Evolutionary conservation across 2,329 filamentous ascomycete genomes (phyloP).

Genomic region (Leptodontidium sp.): DNA sequence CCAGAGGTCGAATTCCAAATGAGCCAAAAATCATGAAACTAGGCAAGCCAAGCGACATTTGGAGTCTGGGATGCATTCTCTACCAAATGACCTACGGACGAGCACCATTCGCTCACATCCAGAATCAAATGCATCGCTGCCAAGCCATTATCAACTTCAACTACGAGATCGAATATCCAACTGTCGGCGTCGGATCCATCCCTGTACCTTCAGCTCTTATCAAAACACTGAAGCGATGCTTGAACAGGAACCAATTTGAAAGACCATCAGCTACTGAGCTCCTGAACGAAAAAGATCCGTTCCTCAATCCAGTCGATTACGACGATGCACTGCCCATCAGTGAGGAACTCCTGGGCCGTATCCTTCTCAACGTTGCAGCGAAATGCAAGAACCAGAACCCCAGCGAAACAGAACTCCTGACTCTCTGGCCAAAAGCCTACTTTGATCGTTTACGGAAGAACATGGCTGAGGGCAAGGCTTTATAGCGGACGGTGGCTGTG

Average conservation of each 20-base stretch:
- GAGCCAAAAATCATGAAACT: slow-evolving; percentile 86
- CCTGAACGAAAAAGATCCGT: slow-evolving; percentile 65
- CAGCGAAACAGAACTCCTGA: slow-evolving; percentile 63
- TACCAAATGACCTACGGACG: slow-evolving; percentile 99
- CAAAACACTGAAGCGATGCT: slow-evolving; percentile 68
- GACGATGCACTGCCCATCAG: slow-evolving; percentile 66
- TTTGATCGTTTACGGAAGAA: slow-evolving; percentile 61
- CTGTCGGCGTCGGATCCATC: slow-evolving; percentile 71
- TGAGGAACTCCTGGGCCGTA: slow-evolving; percentile 67
- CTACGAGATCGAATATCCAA: slow-evolving; percentile 76
- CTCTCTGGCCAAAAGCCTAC: slow-evolving; percentile 67
- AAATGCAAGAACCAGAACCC: slow-evolving; percentile 67
- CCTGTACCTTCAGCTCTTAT: slow-evolving; percentile 66
- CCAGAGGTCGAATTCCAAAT: slow-evolving; percentile 49
- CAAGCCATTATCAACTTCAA: slow-evolving; percentile 85
- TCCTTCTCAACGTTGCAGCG: slow-evolving; percentile 68
- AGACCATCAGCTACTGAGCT: slow-evolving; percentile 71
- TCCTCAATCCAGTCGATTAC: slow-evolving; percentile 68
- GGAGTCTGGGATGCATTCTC: slow-evolving; percentile 94
- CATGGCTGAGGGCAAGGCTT: slow-evolving; percentile 37
- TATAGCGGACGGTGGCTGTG: slow-evolving; percentile 21
- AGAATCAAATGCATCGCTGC: slow-evolving; percentile 85
- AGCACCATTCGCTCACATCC: slow-evolving; percentile 93
- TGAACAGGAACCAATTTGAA: slow-evolving; percentile 67
- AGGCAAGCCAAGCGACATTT: slow-evolving; percentile 94